Percentiles rank a stretch among this genome's conserved stretches.
These are phyloP conservation scores for Mycena galericulata DNA, from an alignment of 768 basidiomycete genomes.

Conservation along the genomic window DNA sequence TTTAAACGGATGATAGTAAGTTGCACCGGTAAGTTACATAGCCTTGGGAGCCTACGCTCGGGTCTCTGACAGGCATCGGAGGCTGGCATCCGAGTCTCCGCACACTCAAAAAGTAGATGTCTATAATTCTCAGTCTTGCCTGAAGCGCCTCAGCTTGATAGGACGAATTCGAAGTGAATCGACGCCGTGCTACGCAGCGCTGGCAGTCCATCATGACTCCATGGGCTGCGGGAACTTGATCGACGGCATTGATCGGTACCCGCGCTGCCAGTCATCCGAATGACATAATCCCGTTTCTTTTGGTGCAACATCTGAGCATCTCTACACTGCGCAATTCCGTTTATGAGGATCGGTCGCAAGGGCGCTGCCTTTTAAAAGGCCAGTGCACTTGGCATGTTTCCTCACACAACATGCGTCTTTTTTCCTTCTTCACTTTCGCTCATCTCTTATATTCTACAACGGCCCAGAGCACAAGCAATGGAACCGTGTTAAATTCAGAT, in stretches of 20 bases:
- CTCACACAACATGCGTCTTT: conserved; percentile 23
- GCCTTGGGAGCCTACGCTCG: no score
- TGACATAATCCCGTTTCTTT: conserved; percentile 8
- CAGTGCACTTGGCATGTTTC: not conserved
- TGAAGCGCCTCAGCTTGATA: no score
- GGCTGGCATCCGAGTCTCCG: no score
- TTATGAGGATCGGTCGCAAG: not conserved
- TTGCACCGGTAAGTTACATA: no score
- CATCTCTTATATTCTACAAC: conserved; percentile 15
- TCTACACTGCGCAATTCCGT: conserved; percentile 1
- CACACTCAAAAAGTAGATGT: no score
- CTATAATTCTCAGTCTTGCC: no score
- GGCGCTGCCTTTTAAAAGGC: conserved; percentile 1
- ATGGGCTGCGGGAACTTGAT: not conserved
- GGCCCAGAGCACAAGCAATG: not conserved
- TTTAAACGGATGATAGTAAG: no score
- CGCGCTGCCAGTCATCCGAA: not conserved
- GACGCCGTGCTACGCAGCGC: no score
- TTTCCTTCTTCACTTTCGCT: conserved; percentile 19
- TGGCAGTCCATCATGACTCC: no score
- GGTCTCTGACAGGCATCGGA: no score
- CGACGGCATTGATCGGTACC: not conserved
- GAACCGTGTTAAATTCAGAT: conserved; percentile 31
- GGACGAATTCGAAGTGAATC: no score
- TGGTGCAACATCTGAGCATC: conserved; percentile 16